phyloP scores from a whole-genome alignment of 768 basidiomycete species.

The Tulasnella sp. region DNA sequence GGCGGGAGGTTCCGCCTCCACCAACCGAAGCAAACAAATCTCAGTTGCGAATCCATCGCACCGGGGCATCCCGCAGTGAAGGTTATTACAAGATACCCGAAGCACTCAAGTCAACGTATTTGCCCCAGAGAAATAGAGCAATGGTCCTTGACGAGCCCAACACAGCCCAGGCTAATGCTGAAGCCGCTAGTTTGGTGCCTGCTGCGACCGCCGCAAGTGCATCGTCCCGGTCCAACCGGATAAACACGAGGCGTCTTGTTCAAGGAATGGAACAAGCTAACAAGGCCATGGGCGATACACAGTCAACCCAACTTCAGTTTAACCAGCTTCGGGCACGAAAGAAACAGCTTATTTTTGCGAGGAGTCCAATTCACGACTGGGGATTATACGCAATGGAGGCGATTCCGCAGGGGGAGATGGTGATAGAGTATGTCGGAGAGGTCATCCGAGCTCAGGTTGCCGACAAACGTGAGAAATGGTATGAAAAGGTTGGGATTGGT shows the following conservation, averaged over 20 bases:
- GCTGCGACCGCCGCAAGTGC: slow-evolving; percentile 47
- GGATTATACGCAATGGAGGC: slow-evolving; percentile 97
- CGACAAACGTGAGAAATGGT: slow-evolving; percentile 94
- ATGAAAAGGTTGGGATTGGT: slow-evolving; percentile 95
- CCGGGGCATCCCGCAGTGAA: slow-evolving; percentile 87
- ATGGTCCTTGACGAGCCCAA: slow-evolving; percentile 39
- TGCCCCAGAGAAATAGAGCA: slow-evolving; percentile 60
- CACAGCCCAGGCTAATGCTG: slow-evolving; percentile 40
- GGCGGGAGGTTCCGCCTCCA: slow-evolving; percentile 32
- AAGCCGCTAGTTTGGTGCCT: slow-evolving; percentile 3
- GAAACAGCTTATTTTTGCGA: slow-evolving; percentile 93
- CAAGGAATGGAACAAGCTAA: slow-evolving; percentile 94
- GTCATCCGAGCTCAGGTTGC: slow-evolving; percentile 92
- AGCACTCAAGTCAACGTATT: slow-evolving; percentile 85
- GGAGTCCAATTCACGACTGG: slow-evolving; percentile 97
- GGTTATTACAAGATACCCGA: slow-evolving; percentile 95
- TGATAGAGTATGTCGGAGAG: slow-evolving; percentile 99
- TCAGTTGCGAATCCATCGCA: slow-evolving; percentile 61
- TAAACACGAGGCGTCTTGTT: slow-evolving; percentile 84
- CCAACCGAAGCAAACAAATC: slow-evolving; percentile 37
- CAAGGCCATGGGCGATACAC: slow-evolving; percentile 54
- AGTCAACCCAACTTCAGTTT: slow-evolving; percentile 77
- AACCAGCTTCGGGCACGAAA: slow-evolving; percentile 97
- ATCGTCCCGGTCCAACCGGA: slow-evolving; percentile 84
- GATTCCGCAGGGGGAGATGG: slow-evolving; percentile 93